Base-by-base conservation (phyloP, 2,329 filamentous ascomycete species). In the Fusarium sp. region DNA sequence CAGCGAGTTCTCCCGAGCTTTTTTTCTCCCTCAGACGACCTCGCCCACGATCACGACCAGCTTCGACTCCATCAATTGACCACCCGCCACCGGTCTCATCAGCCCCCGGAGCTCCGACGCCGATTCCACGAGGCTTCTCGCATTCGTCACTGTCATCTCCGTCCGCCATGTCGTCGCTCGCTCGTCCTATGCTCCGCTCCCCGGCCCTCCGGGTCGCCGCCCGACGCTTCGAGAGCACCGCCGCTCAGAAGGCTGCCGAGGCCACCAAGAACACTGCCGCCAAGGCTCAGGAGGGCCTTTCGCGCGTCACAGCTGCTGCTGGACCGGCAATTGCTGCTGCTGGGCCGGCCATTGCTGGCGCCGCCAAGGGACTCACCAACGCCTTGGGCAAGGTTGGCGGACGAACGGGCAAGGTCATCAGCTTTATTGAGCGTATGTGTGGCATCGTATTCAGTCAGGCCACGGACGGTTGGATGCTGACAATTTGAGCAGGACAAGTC, bases 241-340 rank as follows among this genome's bases (percentile, higher is more conserved):
- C 86, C 66, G 76, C 86, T 69, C 66, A 81, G 65, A 85, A 86
- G 79, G 83, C 84, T 70, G 76, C 81, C 66, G 81, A 84, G 67
- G 79, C 82, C 51, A 81, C 81, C 57, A 79, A 78, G 78, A 77
- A 82, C 30, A 75, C 81, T 44, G 78, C 82, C 7, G 70, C 86
- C 76, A 94, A 94, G 87, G 94, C 94, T 63, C 88, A 91, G 72
- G 88, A 97, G 84, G 94, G 94, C 71, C 89, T 98, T 59, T 94
- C 92, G 76, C 90, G 91, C 79, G 95, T 96, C 77, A 87, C 91
- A 71, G 91, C 92, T 76, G 90, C 93, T 57, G 95, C 94, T 75
- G 93, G 93, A 61, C 91, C 93, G 66, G 93, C 91, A 63, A 86
- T 96, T 52, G 79, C 82, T 59, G 91, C 89, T 79, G 93, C 92